Percentiles rank a stretch among this genome's conserved stretches.
These are phyloP conservation scores for Microsporum canis DNA, from an alignment of 2,329 filamentous ascomycete genomes.

Conservation along the genomic window DNA sequence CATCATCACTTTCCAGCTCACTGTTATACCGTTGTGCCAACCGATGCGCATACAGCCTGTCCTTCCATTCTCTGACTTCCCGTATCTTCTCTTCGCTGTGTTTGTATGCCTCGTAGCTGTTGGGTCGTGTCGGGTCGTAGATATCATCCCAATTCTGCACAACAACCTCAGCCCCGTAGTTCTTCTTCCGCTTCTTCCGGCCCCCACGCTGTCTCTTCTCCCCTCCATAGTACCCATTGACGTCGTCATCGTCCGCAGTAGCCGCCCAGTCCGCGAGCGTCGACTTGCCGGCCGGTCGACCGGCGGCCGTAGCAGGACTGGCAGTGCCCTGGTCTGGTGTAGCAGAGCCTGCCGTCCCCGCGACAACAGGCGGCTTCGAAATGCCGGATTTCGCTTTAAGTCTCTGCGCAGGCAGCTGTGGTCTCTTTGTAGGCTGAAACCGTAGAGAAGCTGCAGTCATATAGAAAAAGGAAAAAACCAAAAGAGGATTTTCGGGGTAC, in stretches of 20 bases:
- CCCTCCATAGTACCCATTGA: slow-evolving; percentile 50
- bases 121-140: slow-evolving; percentile 74
- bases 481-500: slow-evolving; percentile 22
- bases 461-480: slow-evolving; percentile 14
- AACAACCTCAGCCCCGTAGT: slow-evolving; percentile 47
- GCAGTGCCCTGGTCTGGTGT: slow-evolving; percentile 14
- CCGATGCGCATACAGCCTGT: slow-evolving; percentile 62
- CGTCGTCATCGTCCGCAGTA: slow-evolving; percentile 68
- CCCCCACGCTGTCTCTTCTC: slow-evolving; percentile 66
- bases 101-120: slow-evolving; percentile 73
- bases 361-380: slow-evolving; percentile 32
- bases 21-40: slow-evolving; percentile 37
- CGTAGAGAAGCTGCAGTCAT: slow-evolving; percentile 50
- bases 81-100: slow-evolving; percentile 71
- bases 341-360: not conserved
- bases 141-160: slow-evolving; percentile 77
- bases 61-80: slow-evolving; percentile 78
- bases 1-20: slow-evolving; percentile 40
- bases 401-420: slow-evolving; percentile 52
- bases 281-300: slow-evolving; percentile 46
- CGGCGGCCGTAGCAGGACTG: slow-evolving; percentile 22
- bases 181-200: slow-evolving; percentile 64
- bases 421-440: slow-evolving; percentile 77
- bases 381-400: slow-evolving; percentile 52
- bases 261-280: slow-evolving; percentile 72